A percentile compares a stretch with the other conserved stretches of the same genome.
These are phyloP conservation scores for Xylariaceae sp. DNA, from an alignment of 2,329 filamentous ascomycete genomes.

Conservation along the genomic window DNA sequence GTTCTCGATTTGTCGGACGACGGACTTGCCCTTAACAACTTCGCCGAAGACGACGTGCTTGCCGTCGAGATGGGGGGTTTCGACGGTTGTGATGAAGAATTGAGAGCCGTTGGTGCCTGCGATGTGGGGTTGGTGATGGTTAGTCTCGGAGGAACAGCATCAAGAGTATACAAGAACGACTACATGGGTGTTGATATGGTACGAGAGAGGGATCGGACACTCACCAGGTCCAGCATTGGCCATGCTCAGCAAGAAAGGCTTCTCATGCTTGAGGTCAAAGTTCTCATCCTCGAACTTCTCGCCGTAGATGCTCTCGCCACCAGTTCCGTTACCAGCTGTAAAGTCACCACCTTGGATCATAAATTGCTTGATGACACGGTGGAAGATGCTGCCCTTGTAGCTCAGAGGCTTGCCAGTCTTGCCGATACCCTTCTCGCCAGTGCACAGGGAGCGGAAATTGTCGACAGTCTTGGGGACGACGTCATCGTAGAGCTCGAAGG, in stretches of 20 bases:
- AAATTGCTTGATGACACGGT: conserved; percentile 96
- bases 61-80: conserved; percentile 89
- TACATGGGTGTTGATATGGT: not conserved
- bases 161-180: not conserved
- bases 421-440: conserved; percentile 85
- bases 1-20: conserved; percentile 88
- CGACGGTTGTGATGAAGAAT: conserved; percentile 95
- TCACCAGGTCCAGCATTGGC: conserved; percentile 89
- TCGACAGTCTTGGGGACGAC: conserved; percentile 92
- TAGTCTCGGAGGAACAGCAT: conserved; percentile 3
- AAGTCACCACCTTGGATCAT: conserved; percentile 99
- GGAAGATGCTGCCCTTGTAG: conserved; percentile 91
- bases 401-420: conserved; percentile 79
- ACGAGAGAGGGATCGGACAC: conserved; percentile 22
- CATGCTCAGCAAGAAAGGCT: conserved; percentile 93
- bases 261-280: conserved; percentile 86
- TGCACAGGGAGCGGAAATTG: conserved; percentile 93
- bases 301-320: conserved; percentile 95
- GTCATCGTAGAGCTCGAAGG: conserved; percentile 74
- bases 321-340: conserved; percentile 88
- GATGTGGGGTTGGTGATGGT: not conserved
- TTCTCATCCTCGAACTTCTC: conserved; percentile 97
- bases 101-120: conserved; percentile 90
- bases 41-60: conserved; percentile 98
- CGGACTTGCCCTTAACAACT: conserved; percentile 86